Base-by-base conservation (phyloP, 2,329 filamentous ascomycete genomes). In the Nemania sp. region DNA sequence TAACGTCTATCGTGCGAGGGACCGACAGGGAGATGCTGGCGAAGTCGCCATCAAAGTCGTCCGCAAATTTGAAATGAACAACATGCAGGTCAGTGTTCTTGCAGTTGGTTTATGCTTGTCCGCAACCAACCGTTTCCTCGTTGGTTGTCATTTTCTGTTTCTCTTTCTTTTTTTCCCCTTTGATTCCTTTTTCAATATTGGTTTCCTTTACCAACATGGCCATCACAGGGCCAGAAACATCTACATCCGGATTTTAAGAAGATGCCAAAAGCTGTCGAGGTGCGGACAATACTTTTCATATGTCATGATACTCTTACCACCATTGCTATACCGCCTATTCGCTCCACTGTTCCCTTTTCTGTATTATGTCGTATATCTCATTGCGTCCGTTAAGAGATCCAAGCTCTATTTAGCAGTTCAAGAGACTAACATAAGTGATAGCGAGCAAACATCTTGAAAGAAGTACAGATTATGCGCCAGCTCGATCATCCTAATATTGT, bases 1-100 rank as follows among this genome's bases (percentile, higher is more conserved):
- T 81, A 98, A 98, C 72, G 95, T 99, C 66, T 99, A 98, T 77
- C 88, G 91, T 40, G 95, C 95, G 39, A 85, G 83, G 68, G 95
- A 99, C 75, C 75, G 79, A 47, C 83, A 87, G 5, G 90, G 90
- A 42, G 81, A 88, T 64, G 84, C 85, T 65, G 87, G 86, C 67
- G 89, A 98, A 74, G 92, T 95, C 35, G 95, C 94, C 69, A 98
- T 99, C 83, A 99, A 99, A 78, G 95, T 99, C 53, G 95, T 99
- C 66, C 90, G 95, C 73, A 98, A 98, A 80, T 98, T 92, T 75
- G 95, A 99, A 79, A 97, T 99, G 91, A 98, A 97, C 79, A 93
- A 89, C 68, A 92, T 90, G 82, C 95, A 98, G 92, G 95, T 99
- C 85, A 86, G 92, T 89, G 29, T 57, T 66, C 74, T 67, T 66